Conservation (phyloP, 768 basidiomycete species). For the Astraeus odoratus region DNA sequence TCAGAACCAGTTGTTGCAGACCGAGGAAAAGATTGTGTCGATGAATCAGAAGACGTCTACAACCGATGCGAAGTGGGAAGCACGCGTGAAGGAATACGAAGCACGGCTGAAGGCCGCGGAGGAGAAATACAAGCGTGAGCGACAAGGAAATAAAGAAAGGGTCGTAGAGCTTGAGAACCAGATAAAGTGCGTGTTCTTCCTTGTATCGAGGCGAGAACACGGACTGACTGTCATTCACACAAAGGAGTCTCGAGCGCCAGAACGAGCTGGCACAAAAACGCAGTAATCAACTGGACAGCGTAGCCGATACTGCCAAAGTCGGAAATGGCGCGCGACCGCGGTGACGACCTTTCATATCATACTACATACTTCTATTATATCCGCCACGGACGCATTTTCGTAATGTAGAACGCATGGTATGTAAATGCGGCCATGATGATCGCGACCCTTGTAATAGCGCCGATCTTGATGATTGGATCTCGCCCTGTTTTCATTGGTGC, state of each 20-base stretch:
- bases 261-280: slow-evolving; percentile 75
- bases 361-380: not conserved
- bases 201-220: not conserved
- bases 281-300: slow-evolving; percentile 30
- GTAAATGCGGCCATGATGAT: no score
- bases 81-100: slow-evolving; percentile 91
- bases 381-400: not conserved
- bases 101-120: slow-evolving; percentile 71
- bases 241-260: slow-evolving; percentile 69
- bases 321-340: slow-evolving; percentile 10
- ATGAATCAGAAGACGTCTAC: slow-evolving; percentile 65
- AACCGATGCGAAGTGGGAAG: slow-evolving; percentile 90
- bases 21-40: slow-evolving; percentile 77
- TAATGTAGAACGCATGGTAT: no score
- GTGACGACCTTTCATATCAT: not conserved
- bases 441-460: no score
- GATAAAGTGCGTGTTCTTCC: slow-evolving; percentile 46
- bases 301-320: slow-evolving; percentile 23
- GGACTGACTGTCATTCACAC: not conserved
- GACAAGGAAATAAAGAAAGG: slow-evolving; percentile 90
- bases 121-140: slow-evolving; percentile 88
- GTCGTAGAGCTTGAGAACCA: slow-evolving; percentile 63
- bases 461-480: no score
- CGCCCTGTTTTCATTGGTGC: not conserved
- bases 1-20: slow-evolving; percentile 74